A percentile compares a stretch with the other conserved stretches of the same genome.
phyloP scores from a whole-genome alignment of 148 eudicot species.

The Chenopodium suecicum region DNA sequence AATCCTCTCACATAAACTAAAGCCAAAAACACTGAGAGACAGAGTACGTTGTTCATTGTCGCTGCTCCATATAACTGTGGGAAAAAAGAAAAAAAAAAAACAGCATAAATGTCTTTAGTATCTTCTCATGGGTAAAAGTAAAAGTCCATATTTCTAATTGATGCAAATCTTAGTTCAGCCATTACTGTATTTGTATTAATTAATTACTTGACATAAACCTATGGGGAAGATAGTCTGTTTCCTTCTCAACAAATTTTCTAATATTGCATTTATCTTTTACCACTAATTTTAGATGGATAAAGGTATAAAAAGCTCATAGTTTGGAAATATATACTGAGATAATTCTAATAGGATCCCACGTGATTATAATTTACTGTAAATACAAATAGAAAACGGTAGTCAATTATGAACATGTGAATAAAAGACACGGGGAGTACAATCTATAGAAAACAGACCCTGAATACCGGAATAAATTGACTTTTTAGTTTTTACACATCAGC shows the following conservation, averaged over 20 bases:
- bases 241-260: background rate
- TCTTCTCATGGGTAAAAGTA: background rate
- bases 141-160: background rate
- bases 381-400: too few species aligned
- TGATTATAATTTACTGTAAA: too few species aligned
- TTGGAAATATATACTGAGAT: too few species aligned
- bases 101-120: background rate
- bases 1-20: conserved; percentile 76
- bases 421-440: too few species aligned
- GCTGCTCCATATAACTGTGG: conserved; percentile 77
- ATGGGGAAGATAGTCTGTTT: background rate
- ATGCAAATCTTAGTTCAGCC: background rate
- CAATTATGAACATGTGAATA: too few species aligned
- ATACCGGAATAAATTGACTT: background rate
- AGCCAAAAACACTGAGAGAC: conserved; percentile 84
- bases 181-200: background rate
- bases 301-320: too few species aligned
- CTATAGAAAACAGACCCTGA: background rate
- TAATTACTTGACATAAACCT: background rate
- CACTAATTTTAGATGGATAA: too few species aligned
- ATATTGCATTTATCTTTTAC: too few species aligned
- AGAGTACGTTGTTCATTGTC: conserved; percentile 82
- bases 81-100: background rate
- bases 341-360: too few species aligned
- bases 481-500: background rate